Conservation (phyloP, 2,329 filamentous ascomycete genomes). For the Sporothrix inflata region DNA sequence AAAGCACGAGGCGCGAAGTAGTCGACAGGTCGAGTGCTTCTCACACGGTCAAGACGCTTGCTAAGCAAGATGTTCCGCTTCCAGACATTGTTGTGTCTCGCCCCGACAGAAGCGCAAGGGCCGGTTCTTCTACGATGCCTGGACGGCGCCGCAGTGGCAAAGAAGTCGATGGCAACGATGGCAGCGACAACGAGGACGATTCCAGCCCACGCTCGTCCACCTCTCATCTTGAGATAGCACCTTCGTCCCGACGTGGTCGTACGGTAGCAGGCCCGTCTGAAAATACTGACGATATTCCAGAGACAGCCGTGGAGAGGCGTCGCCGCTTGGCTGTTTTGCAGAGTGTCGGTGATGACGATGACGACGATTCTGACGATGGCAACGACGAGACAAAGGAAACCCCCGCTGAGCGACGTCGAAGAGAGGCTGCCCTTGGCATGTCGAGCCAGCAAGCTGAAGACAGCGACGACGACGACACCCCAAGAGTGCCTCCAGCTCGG, state of each 20-base stretch:
- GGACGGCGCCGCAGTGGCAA: constrained; percentile 7
- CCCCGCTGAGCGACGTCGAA: constrained; percentile 71
- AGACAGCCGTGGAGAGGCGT: constrained; percentile 71
- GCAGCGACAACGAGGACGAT: not conserved
- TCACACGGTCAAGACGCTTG: constrained; percentile 53
- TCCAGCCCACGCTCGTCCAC: constrained; percentile 25
- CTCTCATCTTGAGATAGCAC: constrained; percentile 9
- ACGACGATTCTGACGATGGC: constrained; percentile 43
- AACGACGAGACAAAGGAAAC: constrained; percentile 62
- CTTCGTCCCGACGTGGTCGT: not conserved
- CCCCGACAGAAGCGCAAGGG: constrained; percentile 14
- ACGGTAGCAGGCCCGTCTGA: not conserved
- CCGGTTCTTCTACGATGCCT: not conserved
- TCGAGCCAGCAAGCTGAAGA: constrained; percentile 48
- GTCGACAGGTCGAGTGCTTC: constrained; percentile 56
- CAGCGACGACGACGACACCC: constrained; percentile 62
- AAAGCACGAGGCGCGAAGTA: constrained; percentile 61
- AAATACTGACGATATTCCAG: constrained; percentile 39
- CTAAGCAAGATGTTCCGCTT: constrained; percentile 45
- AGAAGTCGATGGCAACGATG: not conserved
- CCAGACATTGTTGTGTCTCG: constrained; percentile 23
- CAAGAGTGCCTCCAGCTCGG: constrained; percentile 54
- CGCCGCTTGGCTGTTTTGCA: constrained; percentile 62
- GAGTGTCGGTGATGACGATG: constrained; percentile 48
- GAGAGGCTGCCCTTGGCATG: constrained; percentile 74